These are phyloP conservation scores for Cystobasidium pallidum DNA, from an alignment of 1,284 basidiomycete genomes.

Conservation along the genomic window DNA sequence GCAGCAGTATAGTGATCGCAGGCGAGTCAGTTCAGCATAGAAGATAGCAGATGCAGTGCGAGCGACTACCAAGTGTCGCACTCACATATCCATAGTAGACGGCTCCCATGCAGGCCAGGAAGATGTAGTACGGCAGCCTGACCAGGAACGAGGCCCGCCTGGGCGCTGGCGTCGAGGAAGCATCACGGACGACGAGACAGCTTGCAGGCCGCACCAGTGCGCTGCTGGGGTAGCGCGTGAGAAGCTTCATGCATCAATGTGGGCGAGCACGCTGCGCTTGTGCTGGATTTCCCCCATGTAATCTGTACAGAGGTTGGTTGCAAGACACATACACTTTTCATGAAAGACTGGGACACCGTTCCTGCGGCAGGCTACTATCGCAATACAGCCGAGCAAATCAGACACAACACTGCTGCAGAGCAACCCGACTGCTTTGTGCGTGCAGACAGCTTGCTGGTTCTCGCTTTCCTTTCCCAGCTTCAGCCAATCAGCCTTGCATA, in stretches of 20 bases:
- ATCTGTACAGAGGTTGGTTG: neutral
- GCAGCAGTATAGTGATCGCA: no score
- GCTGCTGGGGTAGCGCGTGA: slow-evolving; percentile 18
- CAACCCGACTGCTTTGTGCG: no score
- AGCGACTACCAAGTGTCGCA: neutral
- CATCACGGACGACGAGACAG: slow-evolving; percentile 5
- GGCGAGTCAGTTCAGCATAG: no score
- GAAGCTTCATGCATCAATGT: slow-evolving; percentile 22
- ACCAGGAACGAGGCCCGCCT: slow-evolving; percentile 21
- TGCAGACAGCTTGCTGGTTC: no score
- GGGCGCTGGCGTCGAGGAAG: slow-evolving; percentile 17
- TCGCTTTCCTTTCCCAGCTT: no score
- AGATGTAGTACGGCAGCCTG: slow-evolving; percentile 39
- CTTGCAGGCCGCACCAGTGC: slow-evolving; percentile 2
- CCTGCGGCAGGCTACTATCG: no score
- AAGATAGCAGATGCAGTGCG: neutral
- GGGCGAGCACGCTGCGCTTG: neutral
- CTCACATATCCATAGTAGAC: slow-evolving; percentile 38
- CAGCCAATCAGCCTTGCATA: no score
- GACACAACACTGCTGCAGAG: no score
- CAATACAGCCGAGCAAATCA: no score
- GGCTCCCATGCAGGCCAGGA: slow-evolving; percentile 23
- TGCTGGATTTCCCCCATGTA: no score
- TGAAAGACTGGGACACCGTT: no score
- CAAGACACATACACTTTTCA: no score